Conservation (phyloP, 2,329 filamentous ascomycete genomes). For the Fusarium haematococcum region DNA sequence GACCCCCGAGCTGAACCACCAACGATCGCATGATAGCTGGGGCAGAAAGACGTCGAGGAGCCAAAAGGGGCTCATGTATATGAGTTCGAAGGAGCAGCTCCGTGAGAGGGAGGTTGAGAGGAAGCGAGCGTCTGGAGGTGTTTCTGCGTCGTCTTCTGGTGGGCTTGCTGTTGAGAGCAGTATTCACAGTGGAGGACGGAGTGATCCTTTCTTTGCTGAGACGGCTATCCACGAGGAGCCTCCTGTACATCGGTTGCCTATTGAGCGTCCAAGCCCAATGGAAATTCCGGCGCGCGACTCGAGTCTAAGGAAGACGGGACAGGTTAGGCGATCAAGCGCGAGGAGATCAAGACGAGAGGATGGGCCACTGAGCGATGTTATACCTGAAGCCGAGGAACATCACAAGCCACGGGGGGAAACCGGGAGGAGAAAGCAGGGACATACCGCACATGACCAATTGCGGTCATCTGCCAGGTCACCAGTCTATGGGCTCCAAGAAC, state of each 20-base stretch:
- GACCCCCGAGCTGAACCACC: constrained; percentile 61
- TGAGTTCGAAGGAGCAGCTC: constrained; percentile 77
- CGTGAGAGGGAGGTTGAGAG: constrained; percentile 72
- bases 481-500: constrained; percentile 40
- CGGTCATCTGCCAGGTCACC: constrained; percentile 29
- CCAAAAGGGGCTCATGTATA: constrained; percentile 75
- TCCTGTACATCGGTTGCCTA: constrained; percentile 39
- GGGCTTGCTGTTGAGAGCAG: constrained; percentile 55
- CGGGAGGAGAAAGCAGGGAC: constrained; percentile 32
- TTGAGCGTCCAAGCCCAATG: constrained; percentile 34
- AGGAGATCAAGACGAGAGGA: constrained; percentile 64
- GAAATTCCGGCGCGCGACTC: constrained; percentile 75
- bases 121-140: constrained; percentile 58
- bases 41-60: constrained; percentile 66
- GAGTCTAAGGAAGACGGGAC: constrained; percentile 70
- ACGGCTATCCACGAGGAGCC: constrained; percentile 69
- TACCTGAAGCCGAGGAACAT: constrained; percentile 58
- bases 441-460: constrained; percentile 19
- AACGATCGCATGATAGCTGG: constrained; percentile 72
- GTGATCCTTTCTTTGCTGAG: constrained; percentile 64
- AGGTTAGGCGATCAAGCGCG: constrained; percentile 64
- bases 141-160: constrained; percentile 33
- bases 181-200: constrained; percentile 51
- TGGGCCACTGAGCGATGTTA: constrained; percentile 49
- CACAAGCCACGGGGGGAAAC: constrained; percentile 34